Evolutionary conservation across 2,329 filamentous ascomycete species (phyloP).

Genomic region (Microcyclospora pomicola): DNA sequence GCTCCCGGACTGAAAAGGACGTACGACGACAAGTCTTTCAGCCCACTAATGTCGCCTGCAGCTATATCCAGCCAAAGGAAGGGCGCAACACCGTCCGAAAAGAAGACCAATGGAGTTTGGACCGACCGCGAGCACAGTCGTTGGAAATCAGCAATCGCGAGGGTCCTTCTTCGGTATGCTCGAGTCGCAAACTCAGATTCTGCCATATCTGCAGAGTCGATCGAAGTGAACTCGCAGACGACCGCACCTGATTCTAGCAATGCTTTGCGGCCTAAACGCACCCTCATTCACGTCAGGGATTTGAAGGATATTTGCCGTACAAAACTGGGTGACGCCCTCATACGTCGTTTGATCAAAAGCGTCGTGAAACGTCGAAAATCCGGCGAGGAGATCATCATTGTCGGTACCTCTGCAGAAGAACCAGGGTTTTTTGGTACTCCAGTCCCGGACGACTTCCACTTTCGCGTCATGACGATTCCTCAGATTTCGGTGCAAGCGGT

Average conservation of each 20-base stretch:
- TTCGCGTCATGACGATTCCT: conserved; percentile 35
- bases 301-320: conserved; percentile 63
- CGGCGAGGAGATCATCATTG: conserved; percentile 58
- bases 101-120: no score
- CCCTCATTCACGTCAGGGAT: conserved; percentile 61
- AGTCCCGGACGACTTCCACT: conserved; percentile 34
- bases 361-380: conserved; percentile 58
- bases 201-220: no score
- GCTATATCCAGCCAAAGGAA: no score
- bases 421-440: conserved; percentile 14
- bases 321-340: conserved; percentile 52
- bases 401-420: conserved; percentile 56
- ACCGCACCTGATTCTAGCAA: no score
- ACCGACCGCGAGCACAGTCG: no score
- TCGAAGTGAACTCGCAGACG: no score
- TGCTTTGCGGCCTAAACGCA: conserved; percentile 16
- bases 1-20: conserved; percentile 12
- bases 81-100: no score
- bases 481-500: neutral
- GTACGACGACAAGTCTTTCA: neutral
- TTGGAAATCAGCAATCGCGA: no score
- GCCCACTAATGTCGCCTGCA: no score
- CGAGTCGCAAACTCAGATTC: no score
- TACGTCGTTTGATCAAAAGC: conserved; percentile 55
- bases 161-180: no score